Conservation (phyloP, 495 filamentous ascomycete genomes). For the Astrothelium subdiscretum region DNA sequence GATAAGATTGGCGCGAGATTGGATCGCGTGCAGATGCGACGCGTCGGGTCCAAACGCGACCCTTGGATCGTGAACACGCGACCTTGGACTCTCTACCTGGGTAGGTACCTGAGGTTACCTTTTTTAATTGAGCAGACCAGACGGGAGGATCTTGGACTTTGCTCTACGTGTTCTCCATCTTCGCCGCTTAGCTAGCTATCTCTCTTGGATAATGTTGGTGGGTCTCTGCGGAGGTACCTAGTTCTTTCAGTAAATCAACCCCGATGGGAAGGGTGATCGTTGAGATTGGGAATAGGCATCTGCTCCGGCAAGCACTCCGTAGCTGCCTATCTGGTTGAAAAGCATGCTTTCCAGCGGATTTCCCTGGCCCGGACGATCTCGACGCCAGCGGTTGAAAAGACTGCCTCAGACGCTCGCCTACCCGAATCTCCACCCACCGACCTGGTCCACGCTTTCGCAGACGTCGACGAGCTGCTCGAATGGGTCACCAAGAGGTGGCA, state of each 20-base stretch:
- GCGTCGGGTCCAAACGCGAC: background rate
- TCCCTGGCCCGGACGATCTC: constrained; percentile 26
- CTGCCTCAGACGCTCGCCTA: constrained; percentile 20
- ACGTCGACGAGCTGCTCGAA: constrained; percentile 54
- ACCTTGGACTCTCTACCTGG: no score
- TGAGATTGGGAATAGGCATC: constrained; percentile 46
- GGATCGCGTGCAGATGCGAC: background rate
- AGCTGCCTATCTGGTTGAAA: constrained; percentile 65
- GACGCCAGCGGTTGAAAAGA: constrained; percentile 18
- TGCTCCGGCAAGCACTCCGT: constrained; percentile 84
- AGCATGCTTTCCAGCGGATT: constrained; percentile 61
- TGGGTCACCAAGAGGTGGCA: constrained; percentile 80
- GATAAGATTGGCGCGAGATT: background rate
- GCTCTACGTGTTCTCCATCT: no score
- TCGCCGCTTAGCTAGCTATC: no score
- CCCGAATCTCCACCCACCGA: constrained; percentile 15
- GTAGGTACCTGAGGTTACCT: no score
- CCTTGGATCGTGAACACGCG: no score
- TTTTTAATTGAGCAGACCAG: no score
- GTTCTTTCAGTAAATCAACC: constrained; percentile 14
- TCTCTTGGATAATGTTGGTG: constrained; percentile 59
- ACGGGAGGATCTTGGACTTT: no score
- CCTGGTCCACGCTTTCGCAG: constrained; percentile 39
- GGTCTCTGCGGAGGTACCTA: constrained; percentile 78
- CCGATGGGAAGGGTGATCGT: constrained; percentile 12